phyloP scores from a whole-genome alignment of 768 basidiomycete species.

The Mycena indigotica region DNA sequence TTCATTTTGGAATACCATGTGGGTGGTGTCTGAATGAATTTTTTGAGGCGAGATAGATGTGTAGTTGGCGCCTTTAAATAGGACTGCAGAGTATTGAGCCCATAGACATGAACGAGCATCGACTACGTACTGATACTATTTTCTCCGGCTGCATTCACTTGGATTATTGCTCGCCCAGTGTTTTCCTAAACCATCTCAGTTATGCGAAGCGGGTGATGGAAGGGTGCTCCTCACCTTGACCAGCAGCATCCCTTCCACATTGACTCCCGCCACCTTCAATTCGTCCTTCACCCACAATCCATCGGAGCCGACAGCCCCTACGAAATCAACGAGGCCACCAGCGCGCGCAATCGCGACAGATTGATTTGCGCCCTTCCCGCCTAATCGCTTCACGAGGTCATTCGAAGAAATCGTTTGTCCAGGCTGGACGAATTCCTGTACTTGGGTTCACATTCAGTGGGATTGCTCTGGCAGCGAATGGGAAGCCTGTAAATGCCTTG shows the following conservation, averaged over 20 bases:
- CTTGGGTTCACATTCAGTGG: slow-evolving; percentile 30
- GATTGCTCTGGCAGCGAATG: not conserved
- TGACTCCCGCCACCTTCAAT: slow-evolving; percentile 43
- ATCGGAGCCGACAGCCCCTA: slow-evolving; percentile 57
- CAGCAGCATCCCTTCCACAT: slow-evolving; percentile 39
- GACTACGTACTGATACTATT: slow-evolving; percentile 58
- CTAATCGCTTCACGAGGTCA: slow-evolving; percentile 49
- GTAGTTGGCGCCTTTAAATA: slow-evolving; percentile 63
- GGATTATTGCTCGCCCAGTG: slow-evolving; percentile 64
- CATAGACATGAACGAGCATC: not conserved
- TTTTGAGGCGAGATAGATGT: slow-evolving; percentile 35
- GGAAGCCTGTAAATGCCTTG: slow-evolving; percentile 41
- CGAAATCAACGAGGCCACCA: slow-evolving; percentile 48
- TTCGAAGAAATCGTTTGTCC: slow-evolving; percentile 63
- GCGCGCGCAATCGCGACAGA: slow-evolving; percentile 59
- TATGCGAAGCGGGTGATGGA: too few species aligned
- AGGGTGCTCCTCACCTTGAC: slow-evolving; percentile 46
- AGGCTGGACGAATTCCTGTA: slow-evolving; percentile 53
- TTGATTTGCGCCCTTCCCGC: slow-evolving; percentile 70
- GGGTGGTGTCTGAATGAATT: slow-evolving; percentile 42
- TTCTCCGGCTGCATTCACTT: slow-evolving; percentile 58
- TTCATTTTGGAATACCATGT: slow-evolving; percentile 64
- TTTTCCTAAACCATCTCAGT: slow-evolving; percentile 43
- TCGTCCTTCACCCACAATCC: slow-evolving; percentile 50
- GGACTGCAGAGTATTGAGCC: slow-evolving; percentile 39